These are phyloP conservation scores for Hypoxylon sp. DNA, from an alignment of 2,329 filamentous ascomycete species.

Conservation along the genomic window DNA sequence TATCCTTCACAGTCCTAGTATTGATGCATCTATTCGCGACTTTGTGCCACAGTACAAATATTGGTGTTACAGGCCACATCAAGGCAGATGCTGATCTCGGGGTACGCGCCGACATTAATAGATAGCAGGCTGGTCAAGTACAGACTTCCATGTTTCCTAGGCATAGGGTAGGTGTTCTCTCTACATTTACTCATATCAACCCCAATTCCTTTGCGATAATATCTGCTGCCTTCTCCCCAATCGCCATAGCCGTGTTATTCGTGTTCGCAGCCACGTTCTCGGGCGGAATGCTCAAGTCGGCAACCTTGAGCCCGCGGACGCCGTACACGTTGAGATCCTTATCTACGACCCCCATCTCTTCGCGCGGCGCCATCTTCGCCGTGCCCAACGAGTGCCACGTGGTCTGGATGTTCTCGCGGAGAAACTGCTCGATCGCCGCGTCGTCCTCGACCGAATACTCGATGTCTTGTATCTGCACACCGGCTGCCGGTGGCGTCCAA, in stretches of 20 bases:
- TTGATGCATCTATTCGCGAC: no score
- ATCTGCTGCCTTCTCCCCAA: constrained; percentile 59
- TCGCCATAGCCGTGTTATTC: constrained; percentile 56
- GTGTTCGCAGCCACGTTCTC: constrained; percentile 56
- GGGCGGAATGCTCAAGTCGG: constrained; percentile 48
- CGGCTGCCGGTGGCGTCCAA: constrained; percentile 4
- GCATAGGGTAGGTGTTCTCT: no score
- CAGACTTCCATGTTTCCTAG: no score
- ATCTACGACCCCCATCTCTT: constrained; percentile 54
- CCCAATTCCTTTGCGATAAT: constrained; percentile 52
- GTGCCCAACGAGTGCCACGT: constrained; percentile 56
- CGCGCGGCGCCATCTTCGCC: constrained; percentile 52
- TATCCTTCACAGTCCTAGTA: no score
- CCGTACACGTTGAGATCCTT: constrained; percentile 53
- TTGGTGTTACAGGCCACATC: no score
- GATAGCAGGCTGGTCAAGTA: no score
- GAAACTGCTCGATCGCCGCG: constrained; percentile 53
- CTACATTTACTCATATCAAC: no score
- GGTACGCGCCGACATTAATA: no score
- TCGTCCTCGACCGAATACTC: constrained; percentile 58
- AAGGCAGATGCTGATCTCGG: no score
- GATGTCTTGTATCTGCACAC: constrained; percentile 51
- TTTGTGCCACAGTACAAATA: no score
- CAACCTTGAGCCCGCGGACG: constrained; percentile 51
- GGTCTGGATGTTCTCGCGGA: constrained; percentile 51